Base-by-base conservation (phyloP, 164 flowering plant genomes). In the Dillenia suffruticosa region DNA sequence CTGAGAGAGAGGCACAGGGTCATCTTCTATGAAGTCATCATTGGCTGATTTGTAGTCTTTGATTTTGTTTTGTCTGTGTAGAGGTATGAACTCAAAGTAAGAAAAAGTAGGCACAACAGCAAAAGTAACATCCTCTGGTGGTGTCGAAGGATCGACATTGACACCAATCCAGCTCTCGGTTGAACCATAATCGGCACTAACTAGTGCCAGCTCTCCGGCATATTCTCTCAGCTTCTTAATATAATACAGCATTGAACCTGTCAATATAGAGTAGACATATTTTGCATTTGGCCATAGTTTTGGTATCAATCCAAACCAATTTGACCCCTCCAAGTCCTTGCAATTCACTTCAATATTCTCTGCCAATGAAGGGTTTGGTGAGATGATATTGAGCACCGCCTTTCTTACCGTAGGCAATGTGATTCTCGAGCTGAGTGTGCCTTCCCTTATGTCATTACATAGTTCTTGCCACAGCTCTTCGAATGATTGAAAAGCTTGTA, bases 81-180 rank as follows among this genome's bases (percentile, higher is more conserved):
- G 84, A 8, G 98, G 98, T 56, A 92, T 86, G 73, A 92, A 90
- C 77, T 92, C 98, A 57, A 84, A 92, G 76, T 92, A 92, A 51
- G 89, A 76, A 61, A 92, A 84, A 45, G 87, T 84, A 9, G 98
- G 98, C 6, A 92, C 46, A 1, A 92, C 93, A 0, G 96, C 79
- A 63, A 92, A 92, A 40, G 83, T 80, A 10, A 80, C 97, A 14
- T 67, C 56, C 63, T 92, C 97, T 2, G 97, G 94, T 1, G 90
- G 84, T 12, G 59, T 63, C 56, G 46, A 65, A 19, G 96, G 96
- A 57, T 90, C 88, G 17, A 88, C 60, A 72, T 92, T 92, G 9
- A 80, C 97, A 9, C 93, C 97, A 54, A 92, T 85, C 98, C 97
- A 92, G 47, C 97, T 74, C 81, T 92, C 98, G 2, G 95, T 84